Conservation (phyloP, 2,329 filamentous ascomycete genomes). For the Cladosporium velox region DNA sequence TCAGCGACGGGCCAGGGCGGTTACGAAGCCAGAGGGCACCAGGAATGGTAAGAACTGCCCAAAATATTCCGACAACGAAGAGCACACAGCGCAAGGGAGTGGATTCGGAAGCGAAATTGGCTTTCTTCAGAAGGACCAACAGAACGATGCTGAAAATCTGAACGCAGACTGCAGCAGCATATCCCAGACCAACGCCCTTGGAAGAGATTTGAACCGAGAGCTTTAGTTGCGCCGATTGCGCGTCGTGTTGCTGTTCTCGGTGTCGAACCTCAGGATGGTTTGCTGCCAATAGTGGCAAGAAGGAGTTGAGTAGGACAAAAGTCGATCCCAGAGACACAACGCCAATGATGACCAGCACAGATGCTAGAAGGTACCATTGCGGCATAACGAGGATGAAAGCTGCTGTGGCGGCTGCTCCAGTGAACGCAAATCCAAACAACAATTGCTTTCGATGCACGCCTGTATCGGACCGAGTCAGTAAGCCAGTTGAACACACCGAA, state of each 20-base stretch:
- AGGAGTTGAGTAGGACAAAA: slow-evolving; percentile 93
- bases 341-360: slow-evolving; percentile 77
- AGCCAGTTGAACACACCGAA: too few relatives aligned
- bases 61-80: slow-evolving; percentile 82
- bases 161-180: slow-evolving; percentile 77
- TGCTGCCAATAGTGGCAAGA: slow-evolving; percentile 81
- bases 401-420: slow-evolving; percentile 76
- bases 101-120: slow-evolving; percentile 68
- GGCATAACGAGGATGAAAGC: slow-evolving; percentile 76
- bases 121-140: slow-evolving; percentile 57
- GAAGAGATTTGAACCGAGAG: slow-evolving; percentile 85
- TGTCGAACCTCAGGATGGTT: slow-evolving; percentile 64
- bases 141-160: slow-evolving; percentile 77
- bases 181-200: slow-evolving; percentile 86
- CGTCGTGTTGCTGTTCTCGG: slow-evolving; percentile 16
- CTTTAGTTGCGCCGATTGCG: slow-evolving; percentile 64
- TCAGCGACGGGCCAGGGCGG: slow-evolving; percentile 79
- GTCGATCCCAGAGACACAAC: slow-evolving; percentile 93
- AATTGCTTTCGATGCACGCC: slow-evolving; percentile 76
- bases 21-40: slow-evolving; percentile 80
- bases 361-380: slow-evolving; percentile 74
- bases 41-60: slow-evolving; percentile 83
- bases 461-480: slow-evolving; percentile 23
- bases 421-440: slow-evolving; percentile 75
- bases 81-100: slow-evolving; percentile 80